Conservation (phyloP, 805 yeast genomes). For the Spathaspora passalidarum region DNA sequence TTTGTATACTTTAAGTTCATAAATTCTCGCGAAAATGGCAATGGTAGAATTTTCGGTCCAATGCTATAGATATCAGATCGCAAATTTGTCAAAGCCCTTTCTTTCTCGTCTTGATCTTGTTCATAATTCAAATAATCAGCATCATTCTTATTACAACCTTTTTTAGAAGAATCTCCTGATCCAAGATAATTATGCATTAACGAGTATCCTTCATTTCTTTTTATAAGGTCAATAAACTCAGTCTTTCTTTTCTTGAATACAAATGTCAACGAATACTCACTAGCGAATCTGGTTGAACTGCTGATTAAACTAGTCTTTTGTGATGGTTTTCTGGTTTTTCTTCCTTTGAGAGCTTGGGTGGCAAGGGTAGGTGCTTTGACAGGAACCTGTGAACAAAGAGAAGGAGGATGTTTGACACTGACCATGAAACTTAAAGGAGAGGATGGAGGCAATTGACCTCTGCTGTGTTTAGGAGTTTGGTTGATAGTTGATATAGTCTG, state of each 20-base stretch:
- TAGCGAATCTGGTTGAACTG: neutral
- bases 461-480: neutral
- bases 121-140: too few species aligned
- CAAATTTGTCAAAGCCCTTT: neutral
- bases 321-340: neutral
- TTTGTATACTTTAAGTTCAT: constrained; percentile 3
- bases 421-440: neutral
- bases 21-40: constrained; percentile 10
- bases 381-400: too few species aligned
- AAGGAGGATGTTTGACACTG: too few species aligned
- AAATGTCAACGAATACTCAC: neutral
- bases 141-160: neutral
- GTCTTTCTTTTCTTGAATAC: neutral
- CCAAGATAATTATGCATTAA: neutral
- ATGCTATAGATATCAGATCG: constrained; percentile 3
- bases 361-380: neutral
- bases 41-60: constrained; percentile 9
- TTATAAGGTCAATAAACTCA: neutral
- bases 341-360: neutral
- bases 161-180: neutral
- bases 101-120: neutral
- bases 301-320: neutral
- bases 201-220: neutral
- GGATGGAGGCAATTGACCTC: neutral
- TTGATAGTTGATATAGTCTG: neutral